phyloP scores from a whole-genome alignment of 257 asterid genomes.

The Fraxinus pennsylvanica region DNA sequence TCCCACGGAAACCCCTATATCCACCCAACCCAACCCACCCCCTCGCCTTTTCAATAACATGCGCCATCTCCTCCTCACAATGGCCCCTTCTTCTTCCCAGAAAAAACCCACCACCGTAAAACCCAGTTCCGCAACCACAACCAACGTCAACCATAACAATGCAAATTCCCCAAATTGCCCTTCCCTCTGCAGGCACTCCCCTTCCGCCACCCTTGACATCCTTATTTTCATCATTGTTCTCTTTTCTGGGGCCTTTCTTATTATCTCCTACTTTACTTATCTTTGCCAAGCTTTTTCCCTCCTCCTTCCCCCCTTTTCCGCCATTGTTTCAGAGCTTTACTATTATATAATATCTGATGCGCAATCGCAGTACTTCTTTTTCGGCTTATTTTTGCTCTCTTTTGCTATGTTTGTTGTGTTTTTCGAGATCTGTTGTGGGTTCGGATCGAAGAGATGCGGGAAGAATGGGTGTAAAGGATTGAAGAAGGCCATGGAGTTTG shows the following conservation, averaged over 20 bases:
- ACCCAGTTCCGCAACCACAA: conserved; percentile 7
- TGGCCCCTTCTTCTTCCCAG: conserved; percentile 31
- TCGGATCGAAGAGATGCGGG: conserved; percentile 68
- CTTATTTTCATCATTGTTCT: conserved; percentile 79
- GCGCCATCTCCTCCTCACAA: conserved; percentile 52
- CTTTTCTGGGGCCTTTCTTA: conserved; percentile 70
- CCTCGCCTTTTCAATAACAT: conserved; percentile 38
- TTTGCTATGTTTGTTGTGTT: conserved; percentile 35
- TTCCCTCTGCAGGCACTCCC: conserved; percentile 63
- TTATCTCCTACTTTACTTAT: conserved; percentile 68
- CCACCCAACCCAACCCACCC: conserved; percentile 1
- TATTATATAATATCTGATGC: conserved; percentile 33
- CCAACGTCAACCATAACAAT: conserved; percentile 24
- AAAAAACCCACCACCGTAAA: conserved; percentile 29
- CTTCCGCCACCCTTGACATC: conserved; percentile 85
- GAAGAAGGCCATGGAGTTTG: conserved; percentile 78
- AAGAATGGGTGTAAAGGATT: conserved; percentile 62
- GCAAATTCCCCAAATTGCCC: conserved; percentile 21
- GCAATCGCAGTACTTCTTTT: conserved; percentile 45
- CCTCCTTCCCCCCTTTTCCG: conserved; percentile 47
- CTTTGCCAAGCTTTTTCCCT: conserved; percentile 64
- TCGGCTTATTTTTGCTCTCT: conserved; percentile 40
- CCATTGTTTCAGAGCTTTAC: conserved; percentile 6
- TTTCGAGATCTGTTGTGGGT: conserved; percentile 41
- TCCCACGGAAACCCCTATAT: not conserved